A percentile compares a stretch with the other conserved stretches of the same genome.
phyloP scores from a whole-genome alignment of 805 yeast species.

The Candida hispaniensis region DNA sequence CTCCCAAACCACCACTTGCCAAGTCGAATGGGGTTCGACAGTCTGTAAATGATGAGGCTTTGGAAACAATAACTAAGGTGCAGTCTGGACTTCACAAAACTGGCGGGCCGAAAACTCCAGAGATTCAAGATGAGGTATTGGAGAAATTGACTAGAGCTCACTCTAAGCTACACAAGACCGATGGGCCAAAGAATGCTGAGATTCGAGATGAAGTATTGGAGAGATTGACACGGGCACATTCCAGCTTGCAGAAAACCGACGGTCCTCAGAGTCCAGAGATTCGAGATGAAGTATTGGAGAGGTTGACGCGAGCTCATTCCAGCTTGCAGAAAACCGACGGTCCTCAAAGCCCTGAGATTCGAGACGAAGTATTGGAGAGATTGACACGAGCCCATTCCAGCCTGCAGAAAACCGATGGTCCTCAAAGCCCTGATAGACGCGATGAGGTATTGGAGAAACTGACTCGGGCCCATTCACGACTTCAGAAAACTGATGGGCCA shows the following conservation, averaged over 20 bases:
- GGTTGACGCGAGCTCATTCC: conserved; percentile 7
- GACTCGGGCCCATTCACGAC: conserved; percentile 5
- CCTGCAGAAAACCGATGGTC: conserved; percentile 8
- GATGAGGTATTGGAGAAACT: conserved; percentile 14
- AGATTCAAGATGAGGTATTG: too few species aligned
- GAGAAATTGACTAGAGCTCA: too few species aligned
- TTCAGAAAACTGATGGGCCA: too few species aligned
- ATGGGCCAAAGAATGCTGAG: conserved; percentile 18
- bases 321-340: conserved; percentile 2
- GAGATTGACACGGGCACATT: conserved; percentile 18
- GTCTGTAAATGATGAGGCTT: conserved; percentile 1
- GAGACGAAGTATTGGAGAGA: conserved; percentile 11
- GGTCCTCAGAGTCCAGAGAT: conserved; percentile 5
- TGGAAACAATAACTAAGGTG: too few species aligned
- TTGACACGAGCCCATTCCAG: conserved; percentile 4
- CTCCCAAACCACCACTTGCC: conserved; percentile 17
- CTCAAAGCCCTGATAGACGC: conserved; percentile 4
- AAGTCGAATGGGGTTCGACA: conserved; percentile 16
- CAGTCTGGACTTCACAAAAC: too few species aligned
- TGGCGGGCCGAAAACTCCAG: too few species aligned
- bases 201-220: conserved; percentile 20
- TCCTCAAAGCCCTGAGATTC: conserved; percentile 8
- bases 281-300: conserved; percentile 8
- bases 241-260: conserved; percentile 15
- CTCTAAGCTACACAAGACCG: too few species aligned